phyloP scores from a whole-genome alignment of 257 asterid genomes.

The Salvia rosmarinus region DNA sequence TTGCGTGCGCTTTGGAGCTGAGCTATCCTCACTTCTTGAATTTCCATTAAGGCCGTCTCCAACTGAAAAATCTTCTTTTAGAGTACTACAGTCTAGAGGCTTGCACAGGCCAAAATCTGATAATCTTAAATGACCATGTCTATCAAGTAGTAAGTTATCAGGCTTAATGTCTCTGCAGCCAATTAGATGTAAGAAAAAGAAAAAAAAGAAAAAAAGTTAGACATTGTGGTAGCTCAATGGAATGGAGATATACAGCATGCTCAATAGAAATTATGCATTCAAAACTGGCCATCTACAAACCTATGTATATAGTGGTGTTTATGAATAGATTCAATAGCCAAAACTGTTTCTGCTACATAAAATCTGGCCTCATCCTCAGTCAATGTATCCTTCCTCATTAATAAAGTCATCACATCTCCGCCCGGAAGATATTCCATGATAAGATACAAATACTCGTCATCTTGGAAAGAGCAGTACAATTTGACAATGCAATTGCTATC shows the following conservation, averaged over 20 bases:
- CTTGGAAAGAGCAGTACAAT: slow-evolving; percentile 90
- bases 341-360: slow-evolving; percentile 86
- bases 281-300: slow-evolving; percentile 49
- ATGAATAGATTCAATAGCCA: slow-evolving; percentile 95
- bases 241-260: slow-evolving; percentile 26
- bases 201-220: slow-evolving; percentile 45
- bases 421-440: slow-evolving; percentile 97
- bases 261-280: slow-evolving; percentile 29
- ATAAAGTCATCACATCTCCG: slow-evolving; percentile 95
- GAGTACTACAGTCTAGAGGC: slow-evolving; percentile 88
- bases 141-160: slow-evolving; percentile 94
- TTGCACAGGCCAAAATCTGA: slow-evolving; percentile 99
- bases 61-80: slow-evolving; percentile 80
- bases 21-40: slow-evolving; percentile 52
- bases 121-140: slow-evolving; percentile 82
- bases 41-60: slow-evolving; percentile 54
- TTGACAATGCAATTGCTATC: slow-evolving; percentile 95
- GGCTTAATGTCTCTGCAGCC: slow-evolving; percentile 90
- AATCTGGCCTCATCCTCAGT: slow-evolving; percentile 86
- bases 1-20: slow-evolving; percentile 85
- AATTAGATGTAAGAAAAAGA: slow-evolving; percentile 33
- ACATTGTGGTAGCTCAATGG: slow-evolving; percentile 17
- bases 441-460: slow-evolving; percentile 86
- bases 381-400: slow-evolving; percentile 88
- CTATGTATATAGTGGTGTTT: slow-evolving; percentile 85